phyloP scores from a whole-genome alignment of 208 protist genomes.

The Acanthamoeba triangularis region DNA sequence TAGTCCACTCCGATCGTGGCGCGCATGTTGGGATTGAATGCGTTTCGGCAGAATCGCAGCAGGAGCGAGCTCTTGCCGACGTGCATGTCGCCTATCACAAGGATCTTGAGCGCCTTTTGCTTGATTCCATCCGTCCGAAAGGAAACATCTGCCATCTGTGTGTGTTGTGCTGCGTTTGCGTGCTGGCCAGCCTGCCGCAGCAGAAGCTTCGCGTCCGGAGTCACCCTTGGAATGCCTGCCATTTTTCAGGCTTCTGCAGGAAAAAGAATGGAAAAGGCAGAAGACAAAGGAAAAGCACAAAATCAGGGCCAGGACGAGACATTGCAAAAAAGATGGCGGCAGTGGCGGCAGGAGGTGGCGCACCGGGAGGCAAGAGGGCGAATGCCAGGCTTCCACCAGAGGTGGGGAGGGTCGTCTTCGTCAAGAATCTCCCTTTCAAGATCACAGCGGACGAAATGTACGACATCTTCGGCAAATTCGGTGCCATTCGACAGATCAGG shows the following conservation, averaged over 20 bases:
- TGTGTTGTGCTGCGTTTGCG: too few relatives aligned
- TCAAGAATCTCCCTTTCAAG: constrained; percentile 95
- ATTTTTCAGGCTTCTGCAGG: neutral
- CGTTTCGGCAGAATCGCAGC: constrained; percentile 48
- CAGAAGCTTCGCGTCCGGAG: too few relatives aligned
- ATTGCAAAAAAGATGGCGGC: neutral
- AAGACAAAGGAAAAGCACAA: neutral
- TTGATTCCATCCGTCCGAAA: constrained; percentile 49
- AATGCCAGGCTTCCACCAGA: constrained; percentile 90
- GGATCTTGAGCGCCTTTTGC: constrained; percentile 67
- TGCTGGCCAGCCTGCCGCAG: too few relatives aligned
- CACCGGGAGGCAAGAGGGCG: neutral
- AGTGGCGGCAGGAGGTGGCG: neutral
- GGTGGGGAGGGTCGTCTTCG: constrained; percentile 93
- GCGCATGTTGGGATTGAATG: constrained; percentile 26
- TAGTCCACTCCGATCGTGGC: constrained; percentile 75
- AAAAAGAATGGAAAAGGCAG: neutral
- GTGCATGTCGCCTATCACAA: constrained; percentile 68
- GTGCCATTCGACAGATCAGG: constrained; percentile 94
- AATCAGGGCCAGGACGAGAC: too few relatives aligned
- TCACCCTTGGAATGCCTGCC: neutral
- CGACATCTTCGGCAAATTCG: constrained; percentile 96
- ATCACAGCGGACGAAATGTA: constrained; percentile 95
- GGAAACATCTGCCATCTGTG: neutral
- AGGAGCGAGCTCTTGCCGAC: constrained; percentile 75